A percentile compares a stretch with the other conserved stretches of the same genome.
phyloP scores from a whole-genome alignment of 805 yeast genomes.

The Wickerhamiella kurtzmanii region DNA sequence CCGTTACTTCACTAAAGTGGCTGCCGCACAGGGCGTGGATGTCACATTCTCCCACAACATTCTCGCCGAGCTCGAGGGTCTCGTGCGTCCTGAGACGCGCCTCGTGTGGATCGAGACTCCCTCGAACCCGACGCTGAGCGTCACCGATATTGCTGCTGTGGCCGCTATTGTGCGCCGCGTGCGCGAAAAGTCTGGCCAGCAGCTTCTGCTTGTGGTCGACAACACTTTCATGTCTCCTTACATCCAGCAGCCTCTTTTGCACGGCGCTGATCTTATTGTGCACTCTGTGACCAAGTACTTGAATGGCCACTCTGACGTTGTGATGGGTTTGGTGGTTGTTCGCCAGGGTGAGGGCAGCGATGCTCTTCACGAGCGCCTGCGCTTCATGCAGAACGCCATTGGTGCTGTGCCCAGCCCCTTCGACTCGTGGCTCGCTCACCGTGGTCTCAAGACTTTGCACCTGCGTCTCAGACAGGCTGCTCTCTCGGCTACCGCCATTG shows the following conservation, averaged over 20 bases:
- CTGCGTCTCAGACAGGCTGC: conserved; percentile 64
- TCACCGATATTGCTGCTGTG: conserved; percentile 61
- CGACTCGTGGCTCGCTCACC: conserved; percentile 85
- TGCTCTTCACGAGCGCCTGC: conserved; percentile 35
- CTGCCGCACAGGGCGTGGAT: conserved; percentile 61
- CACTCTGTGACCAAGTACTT: conserved; percentile 85
- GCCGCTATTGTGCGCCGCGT: conserved; percentile 36
- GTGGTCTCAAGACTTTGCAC: conserved; percentile 80
- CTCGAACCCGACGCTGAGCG: conserved; percentile 71
- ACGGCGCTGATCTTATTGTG: conserved; percentile 77
- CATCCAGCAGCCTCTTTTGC: conserved; percentile 66
- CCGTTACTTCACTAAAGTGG: conserved; percentile 79
- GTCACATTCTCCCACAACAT: conserved; percentile 56
- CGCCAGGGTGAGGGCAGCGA: conserved; percentile 42
- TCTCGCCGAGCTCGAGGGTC: conserved; percentile 40
- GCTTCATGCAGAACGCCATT: conserved; percentile 74
- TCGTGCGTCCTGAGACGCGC: conserved; percentile 49
- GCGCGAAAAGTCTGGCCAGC: conserved; percentile 34
- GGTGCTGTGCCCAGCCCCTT: conserved; percentile 86
- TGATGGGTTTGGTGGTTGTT: conserved; percentile 70
- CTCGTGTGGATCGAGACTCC: conserved; percentile 85
- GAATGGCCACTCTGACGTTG: conserved; percentile 88
- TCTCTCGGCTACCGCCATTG: conserved; percentile 50
- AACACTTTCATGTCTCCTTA: conserved; percentile 83
- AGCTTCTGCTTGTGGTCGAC: conserved; percentile 55